These are phyloP conservation scores for Ophiocordyceps camponoti-leonardi DNA, from an alignment of 2,329 filamentous ascomycete genomes.

Conservation along the genomic window DNA sequence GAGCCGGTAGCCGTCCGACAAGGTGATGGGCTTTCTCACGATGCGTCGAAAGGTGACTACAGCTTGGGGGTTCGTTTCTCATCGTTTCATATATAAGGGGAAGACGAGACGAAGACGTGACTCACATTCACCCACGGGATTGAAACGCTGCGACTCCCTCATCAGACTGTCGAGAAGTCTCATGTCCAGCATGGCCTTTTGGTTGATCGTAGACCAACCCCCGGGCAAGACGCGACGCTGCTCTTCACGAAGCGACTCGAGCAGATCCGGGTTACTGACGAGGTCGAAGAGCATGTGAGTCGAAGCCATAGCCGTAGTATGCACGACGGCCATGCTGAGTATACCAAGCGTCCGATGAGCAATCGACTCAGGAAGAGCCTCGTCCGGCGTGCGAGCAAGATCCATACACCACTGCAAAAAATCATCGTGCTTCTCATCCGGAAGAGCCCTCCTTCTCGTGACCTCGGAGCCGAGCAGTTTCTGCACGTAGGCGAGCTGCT, in stretches of 20 bases:
- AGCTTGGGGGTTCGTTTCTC: no score
- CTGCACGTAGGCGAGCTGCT: conserved; percentile 4
- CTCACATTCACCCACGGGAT: conserved; percentile 6
- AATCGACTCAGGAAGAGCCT: conserved; percentile 2
- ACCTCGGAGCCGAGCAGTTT: conserved; percentile 3
- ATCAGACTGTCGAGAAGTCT: conserved; percentile 7
- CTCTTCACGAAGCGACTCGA: conserved; percentile 1
- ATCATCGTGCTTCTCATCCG: conserved; percentile 4
- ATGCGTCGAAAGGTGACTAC: conserved; percentile 5
- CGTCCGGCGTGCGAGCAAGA: conserved; percentile 3
- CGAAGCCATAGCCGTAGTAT: conserved; percentile 6
- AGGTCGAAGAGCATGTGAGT: conserved; percentile 6
- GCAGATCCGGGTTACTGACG: conserved; percentile 1
- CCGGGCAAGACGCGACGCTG: conserved; percentile 2
- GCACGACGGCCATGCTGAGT: conserved; percentile 6
- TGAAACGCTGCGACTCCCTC: conserved; percentile 6
- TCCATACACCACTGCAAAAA: conserved; percentile 6
- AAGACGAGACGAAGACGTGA: no score
- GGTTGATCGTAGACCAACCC: conserved; percentile 2
- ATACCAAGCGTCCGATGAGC: conserved; percentile 5
- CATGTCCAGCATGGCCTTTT: conserved; percentile 6
- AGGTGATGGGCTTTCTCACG: conserved; percentile 3
- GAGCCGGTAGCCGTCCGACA: conserved; percentile 4
- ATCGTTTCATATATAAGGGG: no score
- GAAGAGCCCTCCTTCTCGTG: neutral